These are phyloP conservation scores for Fraxinus quadrangulata DNA, from an alignment of 257 asterid genomes.

Conservation along the genomic window DNA sequence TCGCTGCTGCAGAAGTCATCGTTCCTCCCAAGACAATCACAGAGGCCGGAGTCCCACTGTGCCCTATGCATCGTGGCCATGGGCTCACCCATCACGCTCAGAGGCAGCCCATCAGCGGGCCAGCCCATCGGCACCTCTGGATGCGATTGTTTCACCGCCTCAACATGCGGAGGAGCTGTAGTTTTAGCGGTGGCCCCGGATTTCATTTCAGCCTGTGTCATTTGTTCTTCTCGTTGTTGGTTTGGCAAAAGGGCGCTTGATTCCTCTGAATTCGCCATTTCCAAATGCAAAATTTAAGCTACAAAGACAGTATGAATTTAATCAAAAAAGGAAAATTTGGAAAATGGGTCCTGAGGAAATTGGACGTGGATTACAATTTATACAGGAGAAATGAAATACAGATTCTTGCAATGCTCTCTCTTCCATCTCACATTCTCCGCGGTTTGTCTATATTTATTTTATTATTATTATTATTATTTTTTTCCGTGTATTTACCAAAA, in stretches of 20 bases:
- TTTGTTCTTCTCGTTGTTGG: slow-evolving; percentile 36
- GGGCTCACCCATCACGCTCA: slow-evolving; percentile 47
- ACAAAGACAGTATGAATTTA: background rate
- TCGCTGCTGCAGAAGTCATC: slow-evolving; percentile 59
- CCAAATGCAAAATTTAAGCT: background rate
- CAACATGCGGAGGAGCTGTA: slow-evolving; percentile 30
- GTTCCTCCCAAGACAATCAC: slow-evolving; percentile 45
- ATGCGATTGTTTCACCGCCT: slow-evolving; percentile 15
- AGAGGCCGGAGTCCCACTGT: slow-evolving; percentile 46
- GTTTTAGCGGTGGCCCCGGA: slow-evolving; percentile 30
- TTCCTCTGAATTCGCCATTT: slow-evolving; percentile 66
- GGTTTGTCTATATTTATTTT: too few species aligned
- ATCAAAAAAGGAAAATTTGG: background rate
- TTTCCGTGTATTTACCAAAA: too few species aligned
- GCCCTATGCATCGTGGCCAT: slow-evolving; percentile 34
- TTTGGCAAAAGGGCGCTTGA: slow-evolving; percentile 62
- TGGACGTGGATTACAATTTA: background rate
- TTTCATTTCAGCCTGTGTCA: slow-evolving; percentile 32
- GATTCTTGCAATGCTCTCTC: background rate
- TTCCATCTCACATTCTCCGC: too few species aligned
- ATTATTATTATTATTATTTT: too few species aligned
- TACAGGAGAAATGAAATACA: background rate
- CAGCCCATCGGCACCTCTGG: slow-evolving; percentile 52
- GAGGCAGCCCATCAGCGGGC: slow-evolving; percentile 80
- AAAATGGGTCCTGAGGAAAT: background rate